A percentile compares a stretch with the other conserved stretches of the same genome.
phyloP scores from a whole-genome alignment of 1,139 yeast genomes.

The Diutina ranongensis region DNA sequence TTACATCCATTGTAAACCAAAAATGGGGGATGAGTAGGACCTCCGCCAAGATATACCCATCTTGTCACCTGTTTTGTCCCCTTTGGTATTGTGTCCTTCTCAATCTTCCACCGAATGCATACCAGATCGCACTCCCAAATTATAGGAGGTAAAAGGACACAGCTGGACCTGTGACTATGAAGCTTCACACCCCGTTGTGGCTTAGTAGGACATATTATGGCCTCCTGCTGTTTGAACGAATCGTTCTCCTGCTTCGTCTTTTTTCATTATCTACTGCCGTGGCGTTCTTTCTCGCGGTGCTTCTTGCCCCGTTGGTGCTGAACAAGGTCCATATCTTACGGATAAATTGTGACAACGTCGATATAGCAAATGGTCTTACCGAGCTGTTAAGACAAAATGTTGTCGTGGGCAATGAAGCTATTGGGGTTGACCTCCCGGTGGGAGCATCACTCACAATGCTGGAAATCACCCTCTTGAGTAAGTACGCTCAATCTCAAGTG shows the following conservation, averaged over 20 bases:
- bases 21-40: too few species aligned
- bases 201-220: neutral
- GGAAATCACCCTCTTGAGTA: neutral
- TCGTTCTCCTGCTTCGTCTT: neutral
- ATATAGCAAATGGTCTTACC: neutral
- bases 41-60: too few species aligned
- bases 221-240: neutral
- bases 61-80: too few species aligned
- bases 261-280: neutral
- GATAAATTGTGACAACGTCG: slow-evolving; percentile 5
- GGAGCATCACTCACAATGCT: slow-evolving; percentile 4
- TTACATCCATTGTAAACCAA: too few species aligned
- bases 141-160: too few species aligned
- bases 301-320: neutral
- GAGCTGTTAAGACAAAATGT: neutral
- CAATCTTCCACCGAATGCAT: too few species aligned
- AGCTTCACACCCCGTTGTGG: neutral
- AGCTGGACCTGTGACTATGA: neutral
- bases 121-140: too few species aligned
- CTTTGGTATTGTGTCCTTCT: too few species aligned
- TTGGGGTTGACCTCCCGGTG: slow-evolving; percentile 4
- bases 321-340: neutral
- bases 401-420: neutral
- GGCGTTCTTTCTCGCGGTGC: neutral
- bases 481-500: slow-evolving; percentile 3